Conservation (phyloP, 805 yeast genomes). For the Priceomyces haplophilus region DNA sequence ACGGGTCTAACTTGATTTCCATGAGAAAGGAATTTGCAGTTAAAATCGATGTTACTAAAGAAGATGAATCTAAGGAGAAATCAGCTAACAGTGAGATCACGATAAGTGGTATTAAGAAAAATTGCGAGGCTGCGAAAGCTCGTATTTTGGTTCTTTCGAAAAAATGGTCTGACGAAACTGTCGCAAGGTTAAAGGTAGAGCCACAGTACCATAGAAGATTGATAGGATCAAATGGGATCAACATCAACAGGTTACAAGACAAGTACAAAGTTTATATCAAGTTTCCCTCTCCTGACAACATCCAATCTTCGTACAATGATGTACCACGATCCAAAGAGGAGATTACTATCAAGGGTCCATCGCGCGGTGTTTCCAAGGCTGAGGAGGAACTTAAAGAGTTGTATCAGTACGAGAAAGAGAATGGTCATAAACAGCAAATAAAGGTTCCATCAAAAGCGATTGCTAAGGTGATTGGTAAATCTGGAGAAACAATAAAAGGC, state of each 20-base stretch:
- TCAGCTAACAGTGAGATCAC: conserved; percentile 47
- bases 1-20: conserved; percentile 69
- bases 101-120: conserved; percentile 74
- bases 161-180: conserved; percentile 78
- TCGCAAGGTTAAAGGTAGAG: conserved; percentile 66
- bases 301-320: conserved; percentile 22
- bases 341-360: conserved; percentile 78
- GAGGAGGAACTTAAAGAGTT: conserved; percentile 81
- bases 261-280: conserved; percentile 79
- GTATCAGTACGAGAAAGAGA: conserved; percentile 80
- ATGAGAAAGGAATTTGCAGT: conserved; percentile 73
- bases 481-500: conserved; percentile 79
- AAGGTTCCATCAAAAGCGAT: conserved; percentile 71
- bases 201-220: conserved; percentile 73
- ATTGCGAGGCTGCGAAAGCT: conserved; percentile 68
- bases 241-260: conserved; percentile 80
- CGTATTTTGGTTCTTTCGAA: conserved; percentile 58
- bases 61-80: conserved; percentile 30
- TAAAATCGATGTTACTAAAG: conserved; percentile 67
- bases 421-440: conserved; percentile 66
- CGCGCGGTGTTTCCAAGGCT: conserved; percentile 82
- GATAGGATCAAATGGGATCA: conserved; percentile 80
- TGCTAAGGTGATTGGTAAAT: conserved; percentile 84
- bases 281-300: conserved; percentile 55
- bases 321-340: conserved; percentile 54